Conservation (phyloP, 768 basidiomycete species). For the Hygrophoropsis aurantiaca region DNA sequence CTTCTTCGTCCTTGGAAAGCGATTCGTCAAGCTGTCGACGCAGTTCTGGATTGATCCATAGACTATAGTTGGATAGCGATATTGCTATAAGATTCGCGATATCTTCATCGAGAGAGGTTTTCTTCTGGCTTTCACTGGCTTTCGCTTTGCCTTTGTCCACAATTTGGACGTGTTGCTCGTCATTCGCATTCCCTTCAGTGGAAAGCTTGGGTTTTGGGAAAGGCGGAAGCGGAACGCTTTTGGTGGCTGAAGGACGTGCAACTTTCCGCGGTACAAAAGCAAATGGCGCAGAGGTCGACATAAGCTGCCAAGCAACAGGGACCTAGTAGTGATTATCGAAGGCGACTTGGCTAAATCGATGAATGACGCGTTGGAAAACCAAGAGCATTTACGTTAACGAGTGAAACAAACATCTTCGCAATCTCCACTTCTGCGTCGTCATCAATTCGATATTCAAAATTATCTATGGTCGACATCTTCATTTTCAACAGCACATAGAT, state of each 20-base stretch:
- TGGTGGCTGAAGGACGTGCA: conserved; percentile 32
- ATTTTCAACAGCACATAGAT: no score
- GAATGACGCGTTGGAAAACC: no score
- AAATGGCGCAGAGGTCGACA: conserved; percentile 29
- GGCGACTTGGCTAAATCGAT: no score
- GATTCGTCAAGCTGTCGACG: conserved; percentile 44
- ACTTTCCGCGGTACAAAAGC: conserved; percentile 50
- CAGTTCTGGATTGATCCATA: conserved; percentile 65
- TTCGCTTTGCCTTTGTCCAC: conserved; percentile 27
- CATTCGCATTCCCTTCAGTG: conserved; percentile 7
- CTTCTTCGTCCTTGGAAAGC: conserved; percentile 14
- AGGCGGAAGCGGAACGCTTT: conserved; percentile 14
- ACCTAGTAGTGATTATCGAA: no score
- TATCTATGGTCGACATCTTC: no score
- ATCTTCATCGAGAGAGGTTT: conserved; percentile 38
- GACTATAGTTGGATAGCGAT: conserved; percentile 66
- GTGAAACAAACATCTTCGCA: no score
- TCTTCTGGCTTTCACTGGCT: conserved; percentile 16
- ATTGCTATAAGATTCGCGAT: conserved; percentile 51
- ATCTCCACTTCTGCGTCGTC: no score
- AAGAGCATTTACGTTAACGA: no score
- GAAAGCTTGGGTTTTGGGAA: conserved; percentile 6
- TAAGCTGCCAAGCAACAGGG: background rate
- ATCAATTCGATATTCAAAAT: no score
- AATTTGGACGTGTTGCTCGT: background rate